Conservation (phyloP, 2,329 filamentous ascomycete species). For the Emmonsia crescens region DNA sequence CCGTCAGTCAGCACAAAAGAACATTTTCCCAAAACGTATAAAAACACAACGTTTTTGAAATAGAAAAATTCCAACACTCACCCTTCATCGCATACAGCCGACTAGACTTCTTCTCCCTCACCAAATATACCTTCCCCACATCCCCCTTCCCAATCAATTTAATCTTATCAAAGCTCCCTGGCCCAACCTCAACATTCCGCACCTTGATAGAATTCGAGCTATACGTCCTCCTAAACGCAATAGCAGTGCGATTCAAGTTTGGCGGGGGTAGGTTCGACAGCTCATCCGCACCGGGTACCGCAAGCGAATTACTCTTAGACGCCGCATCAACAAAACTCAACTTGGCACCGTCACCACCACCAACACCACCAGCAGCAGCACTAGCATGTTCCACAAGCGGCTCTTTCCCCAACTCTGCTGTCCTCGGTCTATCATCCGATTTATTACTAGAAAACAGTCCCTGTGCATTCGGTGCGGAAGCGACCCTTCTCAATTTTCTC, state of each 20-base stretch:
- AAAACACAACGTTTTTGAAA: not conserved
- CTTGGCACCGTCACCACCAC: slow-evolving; percentile 39
- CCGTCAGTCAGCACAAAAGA: slow-evolving; percentile 3
- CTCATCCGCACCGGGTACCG: slow-evolving; percentile 22
- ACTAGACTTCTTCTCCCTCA: slow-evolving; percentile 94
- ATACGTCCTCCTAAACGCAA: slow-evolving; percentile 86
- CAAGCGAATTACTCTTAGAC: slow-evolving; percentile 20
- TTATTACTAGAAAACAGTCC: slow-evolving; percentile 64
- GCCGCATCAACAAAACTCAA: slow-evolving; percentile 44
- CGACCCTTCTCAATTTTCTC: slow-evolving; percentile 82
- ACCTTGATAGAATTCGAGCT: slow-evolving; percentile 99
- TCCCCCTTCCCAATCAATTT: slow-evolving; percentile 98
- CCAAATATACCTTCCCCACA: slow-evolving; percentile 95
- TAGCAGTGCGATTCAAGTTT: slow-evolving; percentile 51
- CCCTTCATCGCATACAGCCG: slow-evolving; percentile 98
- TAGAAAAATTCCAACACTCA: slow-evolving; percentile 33
- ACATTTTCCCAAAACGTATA: not conserved
- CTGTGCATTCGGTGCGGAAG: slow-evolving; percentile 93
- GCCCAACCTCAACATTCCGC: slow-evolving; percentile 89
- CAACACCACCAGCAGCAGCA: slow-evolving; percentile 19
- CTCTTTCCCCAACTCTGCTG: slow-evolving; percentile 78
- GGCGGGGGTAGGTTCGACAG: slow-evolving; percentile 41
- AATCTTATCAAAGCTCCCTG: slow-evolving; percentile 96
- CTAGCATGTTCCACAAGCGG: slow-evolving; percentile 54
- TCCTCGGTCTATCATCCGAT: slow-evolving; percentile 60